Base-by-base conservation (phyloP, 441 rosid genomes). In the Melastoma candidum region DNA sequence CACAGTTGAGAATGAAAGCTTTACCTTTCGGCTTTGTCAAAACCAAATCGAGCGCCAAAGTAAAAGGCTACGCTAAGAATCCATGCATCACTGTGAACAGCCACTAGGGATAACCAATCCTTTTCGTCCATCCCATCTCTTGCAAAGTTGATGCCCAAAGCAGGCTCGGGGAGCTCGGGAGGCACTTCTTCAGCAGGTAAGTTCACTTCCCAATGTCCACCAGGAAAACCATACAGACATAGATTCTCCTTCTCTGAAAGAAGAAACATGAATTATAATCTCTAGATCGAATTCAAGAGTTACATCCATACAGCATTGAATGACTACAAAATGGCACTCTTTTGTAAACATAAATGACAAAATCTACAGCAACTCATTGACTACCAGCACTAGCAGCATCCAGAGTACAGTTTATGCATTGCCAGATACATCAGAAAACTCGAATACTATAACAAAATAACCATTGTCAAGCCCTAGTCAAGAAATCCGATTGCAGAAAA, bases 41-140 rank as follows among this genome's bases (percentile, higher is more conserved):
- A 57, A 44, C 60, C 60, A 57, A 57, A 57, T 57, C 60, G 47
- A 46, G 60, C 46, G 36, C 60, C 60, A 57, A 57, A 57, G 39
- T 57, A 57, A 1, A 57, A 57, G 36, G 60, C 53, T 41, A 57
- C 60, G 14, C 52, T 11, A 11, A 57, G 60, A 6, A 57, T 11
- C 60, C 60, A 57, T 4, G 60, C 60, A 57, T 57, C 60, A 32
- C 60, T 57, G 41, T 57, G 60, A 32, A 32, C 41, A 4, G 41
- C 41, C 41, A 32, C 41, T 26, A 52, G 56, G 12, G 56, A 52
- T 29, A 57, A 47, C 60, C 60, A 57, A 51, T 57, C 60, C 48
- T 48, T 57, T 47, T 57, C 60, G 29, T 57, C 52, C 60, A 57
- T 57, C 36, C 60, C 60, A 57, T 57, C 60, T 48, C 60, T 57